Evolutionary conservation across 2,329 filamentous ascomycete genomes (phyloP).

Genomic region (Penicillium concentricum): DNA sequence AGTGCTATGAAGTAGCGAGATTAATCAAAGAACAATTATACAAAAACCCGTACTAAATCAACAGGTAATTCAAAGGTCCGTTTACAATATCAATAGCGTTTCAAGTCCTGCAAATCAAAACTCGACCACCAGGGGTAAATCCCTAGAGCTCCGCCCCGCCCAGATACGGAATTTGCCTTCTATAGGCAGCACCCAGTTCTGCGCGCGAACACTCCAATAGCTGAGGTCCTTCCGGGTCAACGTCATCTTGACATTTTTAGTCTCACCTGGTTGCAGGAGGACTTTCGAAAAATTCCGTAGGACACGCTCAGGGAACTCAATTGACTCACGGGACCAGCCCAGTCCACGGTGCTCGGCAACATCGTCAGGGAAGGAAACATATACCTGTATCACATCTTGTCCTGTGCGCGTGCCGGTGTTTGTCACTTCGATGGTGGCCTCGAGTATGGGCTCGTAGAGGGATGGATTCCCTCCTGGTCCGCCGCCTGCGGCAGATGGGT

Average conservation of each 20-base stretch:
- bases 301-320: slow-evolving; percentile 63
- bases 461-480: slow-evolving; percentile 53
- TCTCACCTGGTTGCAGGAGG: slow-evolving; percentile 55
- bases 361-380: slow-evolving; percentile 63
- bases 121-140: slow-evolving; percentile 32
- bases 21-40: too few relatives aligned
- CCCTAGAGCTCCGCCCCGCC: slow-evolving; percentile 38
- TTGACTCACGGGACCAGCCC: slow-evolving; percentile 34
- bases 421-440: slow-evolving; percentile 46
- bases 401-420: slow-evolving; percentile 51
- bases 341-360: slow-evolving; percentile 29
- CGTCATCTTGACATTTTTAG: slow-evolving; percentile 54
- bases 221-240: slow-evolving; percentile 69
- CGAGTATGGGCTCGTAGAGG: slow-evolving; percentile 51
- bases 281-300: slow-evolving; percentile 74
- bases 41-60: too few relatives aligned
- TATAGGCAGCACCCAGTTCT: slow-evolving; percentile 67
- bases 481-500: slow-evolving; percentile 65
- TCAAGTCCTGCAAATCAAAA: slow-evolving; percentile 17
- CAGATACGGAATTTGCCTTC: slow-evolving; percentile 38
- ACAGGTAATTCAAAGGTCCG: too few relatives aligned
- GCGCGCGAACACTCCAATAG: slow-evolving; percentile 65
- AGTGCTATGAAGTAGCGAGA: too few relatives aligned
- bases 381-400: slow-evolving; percentile 57
- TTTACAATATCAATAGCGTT: not conserved